These are phyloP conservation scores for Vairimorpha necatrix DNA, from an alignment of 371 early-diverging fungal genomes.

Conservation along the genomic window DNA sequence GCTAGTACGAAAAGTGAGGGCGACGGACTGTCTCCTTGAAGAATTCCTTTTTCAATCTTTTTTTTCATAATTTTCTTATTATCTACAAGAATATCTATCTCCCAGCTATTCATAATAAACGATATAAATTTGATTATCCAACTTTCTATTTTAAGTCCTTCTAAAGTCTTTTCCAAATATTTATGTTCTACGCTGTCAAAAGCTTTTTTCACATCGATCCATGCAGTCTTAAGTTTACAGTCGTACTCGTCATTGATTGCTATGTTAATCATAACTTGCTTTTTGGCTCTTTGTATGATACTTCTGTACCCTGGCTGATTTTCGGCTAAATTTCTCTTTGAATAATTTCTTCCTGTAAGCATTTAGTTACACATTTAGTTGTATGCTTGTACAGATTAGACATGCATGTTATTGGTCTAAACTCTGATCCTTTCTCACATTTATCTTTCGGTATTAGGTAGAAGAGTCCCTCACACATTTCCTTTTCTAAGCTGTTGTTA, in stretches of 20 bases:
- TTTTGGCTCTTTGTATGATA: slow-evolving; percentile 18
- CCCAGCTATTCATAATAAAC: no score
- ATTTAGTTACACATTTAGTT: slow-evolving; percentile 15
- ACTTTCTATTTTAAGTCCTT: background rate
- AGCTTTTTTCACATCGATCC: background rate
- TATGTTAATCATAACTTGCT: slow-evolving; percentile 22
- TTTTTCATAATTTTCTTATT: background rate
- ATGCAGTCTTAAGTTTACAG: background rate
- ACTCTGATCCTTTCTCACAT: background rate
- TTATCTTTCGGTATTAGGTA: no score
- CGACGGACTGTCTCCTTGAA: background rate
- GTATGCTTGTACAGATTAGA: slow-evolving; percentile 27
- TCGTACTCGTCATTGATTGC: background rate
- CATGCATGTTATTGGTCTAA: background rate
- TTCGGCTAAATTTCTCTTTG: background rate
- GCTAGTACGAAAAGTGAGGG: background rate
- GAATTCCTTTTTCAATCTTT: no score
- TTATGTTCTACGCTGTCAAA: background rate
- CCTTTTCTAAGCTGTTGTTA: no score
- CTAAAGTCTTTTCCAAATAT: background rate
- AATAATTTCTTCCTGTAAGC: background rate
- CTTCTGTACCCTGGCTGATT: slow-evolving; percentile 19
- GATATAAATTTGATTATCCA: no score
- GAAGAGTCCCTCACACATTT: no score
- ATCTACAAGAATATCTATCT: no score